Base-by-base conservation (phyloP, 1,284 basidiomycete genomes). In the Ustilago xerochloae region DNA sequence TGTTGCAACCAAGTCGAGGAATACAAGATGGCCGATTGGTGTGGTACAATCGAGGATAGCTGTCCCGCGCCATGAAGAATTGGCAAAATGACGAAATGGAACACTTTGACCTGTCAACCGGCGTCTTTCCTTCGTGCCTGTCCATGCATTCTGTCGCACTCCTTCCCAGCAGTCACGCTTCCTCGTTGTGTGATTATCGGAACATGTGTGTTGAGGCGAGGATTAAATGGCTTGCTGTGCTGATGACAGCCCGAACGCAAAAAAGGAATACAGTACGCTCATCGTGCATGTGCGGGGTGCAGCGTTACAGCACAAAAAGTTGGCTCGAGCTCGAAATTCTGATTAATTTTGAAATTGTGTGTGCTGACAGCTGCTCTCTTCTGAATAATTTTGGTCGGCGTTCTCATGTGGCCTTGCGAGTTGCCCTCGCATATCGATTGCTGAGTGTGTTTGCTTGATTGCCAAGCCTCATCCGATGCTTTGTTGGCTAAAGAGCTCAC, bases 51-150 rank as follows among this genome's bases (percentile, higher is more conserved):
- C 41, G 41, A 36, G 41, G 29, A 49, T 43, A 15, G 12, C 28
- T 36, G 20, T 36, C 30, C 48, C 20, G 18, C 36, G 9, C 16
- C 20, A 26, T 46, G 53, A 55, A 24, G 26, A 46, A n/a, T n/a
- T n/a, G n/a, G n/a, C n/a, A n/a, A n/a, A n/a, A 47, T 47, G 36
- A 51, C 52, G 33, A 56, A 63, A 45, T 53, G 51, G 22, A 12
- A 13, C 24, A 15, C 32, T 30, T 15, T 15, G 22, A 18, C 50
- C 12, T 50, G 30, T 26, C 52, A 43, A 50, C 47, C 52, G 52
- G 60, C 52, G 46, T 55, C 52, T 62, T 62, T 41, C 15, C n/a
- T n/a, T n/a, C n/a, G n/a, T n/a, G n/a, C n/a, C n/a, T n/a, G n/a
- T n/a, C n/a, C n/a, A 8, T 33, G 32, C 32, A 8, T 33, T 13